Evolutionary conservation across 495 filamentous ascomycete species (phyloP), one percentile per base, ranked within the genome.

Genomic region (Xylaria curta): DNA sequence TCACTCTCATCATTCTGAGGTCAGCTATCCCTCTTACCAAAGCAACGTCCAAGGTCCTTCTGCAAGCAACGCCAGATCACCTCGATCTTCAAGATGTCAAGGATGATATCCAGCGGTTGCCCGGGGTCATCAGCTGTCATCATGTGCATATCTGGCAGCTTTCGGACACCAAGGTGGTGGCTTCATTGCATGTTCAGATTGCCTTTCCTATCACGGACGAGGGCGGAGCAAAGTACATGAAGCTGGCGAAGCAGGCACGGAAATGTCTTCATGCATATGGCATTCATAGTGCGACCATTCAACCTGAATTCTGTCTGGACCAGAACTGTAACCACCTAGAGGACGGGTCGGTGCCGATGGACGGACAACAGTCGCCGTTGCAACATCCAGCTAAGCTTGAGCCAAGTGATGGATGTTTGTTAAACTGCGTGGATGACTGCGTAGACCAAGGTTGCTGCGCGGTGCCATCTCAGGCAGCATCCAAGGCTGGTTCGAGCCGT

Each of bases 71-170:
- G 0, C 96, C 96, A 0, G 90, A 91, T 26, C 92, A 93, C 33
- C 90, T 99, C 80, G 90, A 90, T 69, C 87, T 98, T 67, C 91
- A 95, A 71, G 91, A 98, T 66, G 95, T 99, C 83, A 93, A 95
- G 75, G 90, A 92, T 66, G 96, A 99, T 79, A 97, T 99, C 68
- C 87, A 93, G 73, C 81, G 87, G 28, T 89, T 98, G 17, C 92
- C 90, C 0, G 95, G 95, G 54, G 90, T 99, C 44, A 83, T 94
- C 72, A 92, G 91, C 77, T 96, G 94, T 70, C 96, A 99, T 82
- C 94, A 99, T 76, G 85, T 99, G 13, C 96, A 99, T 79, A 94
- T 99, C 71, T 99, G 96, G 96, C 95, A 98, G 79, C 87, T 99
- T 36, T 96, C 91, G 53, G 95, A 98, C 76, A 93, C 94, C 15